Base-by-base conservation (phyloP, 345 rosid species). In the Gossypium stocksii region DNA sequence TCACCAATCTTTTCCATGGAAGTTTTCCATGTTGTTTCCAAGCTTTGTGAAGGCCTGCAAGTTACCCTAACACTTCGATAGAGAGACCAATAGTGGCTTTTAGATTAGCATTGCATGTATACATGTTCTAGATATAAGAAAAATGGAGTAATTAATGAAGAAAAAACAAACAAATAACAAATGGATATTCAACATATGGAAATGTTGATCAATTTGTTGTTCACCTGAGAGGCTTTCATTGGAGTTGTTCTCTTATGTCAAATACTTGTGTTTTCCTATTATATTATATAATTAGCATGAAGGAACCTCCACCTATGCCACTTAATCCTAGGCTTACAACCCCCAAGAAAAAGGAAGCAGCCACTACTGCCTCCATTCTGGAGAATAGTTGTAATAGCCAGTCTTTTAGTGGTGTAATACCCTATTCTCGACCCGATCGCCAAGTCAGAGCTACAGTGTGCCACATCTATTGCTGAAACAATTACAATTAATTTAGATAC, bases 231-330 rank as follows among this genome's bases (percentile, higher is more conserved):
- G 71, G 92, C 90, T 7, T 14, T n/a, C 23, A 73, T 29, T 6
- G 90, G 92, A 52, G 94, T 92, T 15, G 80, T 83, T 90, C 92
- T 77, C 90, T 86, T 83, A 85, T 85, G 72, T 88, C 87, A 56
- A 84, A 76, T 41, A 87, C 81, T 9, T 80, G 77, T 8, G 76
- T 70, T 9, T 74, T 70, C 8, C 87, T 89, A 71, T 27, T 72
- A 38, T 82, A 79, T 14, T 57, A 56, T 67, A 83, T 73, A 43
- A 86, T 51, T 9, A 89, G 23, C 83, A 80, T 83, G 64, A 89
- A 89, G 20, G 84, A 80, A 75, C 92, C 92, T 44, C 94, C 92
- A 2, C 92, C 90, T 11, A 85, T 67, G 66, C 91, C 91, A 56
- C 89, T 87, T 8, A 90, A 86, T 19, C 89, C 84, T 1, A 90